Base-by-base conservation (phyloP, 305 asterid species). In the Solanum aculeatissimum region DNA sequence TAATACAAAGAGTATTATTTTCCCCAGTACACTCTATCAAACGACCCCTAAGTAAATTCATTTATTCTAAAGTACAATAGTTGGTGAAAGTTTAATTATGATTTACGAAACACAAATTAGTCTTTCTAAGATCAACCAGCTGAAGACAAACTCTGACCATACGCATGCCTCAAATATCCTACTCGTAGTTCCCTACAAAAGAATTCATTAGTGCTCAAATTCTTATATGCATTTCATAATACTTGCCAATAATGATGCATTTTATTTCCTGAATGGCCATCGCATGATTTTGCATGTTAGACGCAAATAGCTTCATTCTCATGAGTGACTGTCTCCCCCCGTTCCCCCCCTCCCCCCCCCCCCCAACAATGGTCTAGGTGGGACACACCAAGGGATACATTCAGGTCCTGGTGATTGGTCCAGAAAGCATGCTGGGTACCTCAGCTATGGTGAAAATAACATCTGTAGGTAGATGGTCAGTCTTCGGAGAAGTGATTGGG, bases 301-400 rank as follows among this genome's bases (percentile, higher is more conserved):
- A 29, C 27, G 82, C 82, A 77, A 49, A 77, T 49, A 27, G 45
- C 45, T 27, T 45, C 42, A 47, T 49, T 53, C 60, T 43, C 42
- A 15, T 16, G 60, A 23, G 11, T 19, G 49, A 77, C 19, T 27
- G 18, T 75, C 38, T 2, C n/a, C n/a, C n/a, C n/a, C n/a, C n/a
- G n/a, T 75, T 21, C 13, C 21, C 53, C 38, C 74, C 57, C 58
- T 1, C 0, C 6, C 35, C 35, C 35, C 35, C 21, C 21, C 45
- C 29, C 68, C 51, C 0, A 32, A 35, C 54, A 72, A 83, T 75
- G 85, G 71, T 85, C 29, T 89, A 97, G 99, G 98, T 95, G 90
- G 98, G 99, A 80, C 99, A 97, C 92, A 97, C 99, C 1, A 97
- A 97, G 89, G 98, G 97, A 85, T 97, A 97, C 85, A 89, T 97